A percentile compares a stretch with the other conserved stretches of the same genome.
phyloP scores from a whole-genome alignment of 805 yeast species.

The Candida krabiensis region DNA sequence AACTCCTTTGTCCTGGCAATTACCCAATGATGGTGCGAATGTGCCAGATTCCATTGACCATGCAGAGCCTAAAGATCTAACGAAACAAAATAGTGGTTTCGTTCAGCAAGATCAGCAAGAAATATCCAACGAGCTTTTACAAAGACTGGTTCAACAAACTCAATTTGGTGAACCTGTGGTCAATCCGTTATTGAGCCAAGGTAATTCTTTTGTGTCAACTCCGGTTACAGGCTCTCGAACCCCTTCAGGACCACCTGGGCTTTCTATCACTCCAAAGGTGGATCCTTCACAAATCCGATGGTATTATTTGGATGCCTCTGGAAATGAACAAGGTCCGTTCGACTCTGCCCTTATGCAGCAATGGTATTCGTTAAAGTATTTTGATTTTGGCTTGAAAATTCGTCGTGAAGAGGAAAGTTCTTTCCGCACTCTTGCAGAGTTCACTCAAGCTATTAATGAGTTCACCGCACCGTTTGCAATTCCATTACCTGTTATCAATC shows the following conservation, averaged over 20 bases:
- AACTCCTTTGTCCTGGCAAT: not conserved
- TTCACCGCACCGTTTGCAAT: conserved; percentile 59
- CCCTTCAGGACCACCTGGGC: conserved; percentile 17
- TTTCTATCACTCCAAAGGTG: conserved; percentile 12
- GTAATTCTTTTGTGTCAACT: conserved; percentile 6
- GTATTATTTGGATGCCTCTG: conserved; percentile 72
- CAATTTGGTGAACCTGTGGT: conserved; percentile 6
- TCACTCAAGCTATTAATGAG: conserved; percentile 50
- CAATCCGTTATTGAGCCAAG: conserved; percentile 4
- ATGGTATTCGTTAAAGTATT: conserved; percentile 67
- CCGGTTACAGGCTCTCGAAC: conserved; percentile 4
- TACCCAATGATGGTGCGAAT: not conserved
- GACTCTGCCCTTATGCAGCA: conserved; percentile 70
- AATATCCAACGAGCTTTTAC: conserved; percentile 7
- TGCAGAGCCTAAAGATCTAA: conserved; percentile 3
- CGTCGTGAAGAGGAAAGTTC: conserved; percentile 56
- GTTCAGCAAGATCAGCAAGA: conserved; percentile 6
- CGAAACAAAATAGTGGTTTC: conserved; percentile 17
- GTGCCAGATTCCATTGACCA: not conserved
- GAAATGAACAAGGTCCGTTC: conserved; percentile 81
- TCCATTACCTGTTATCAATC: conserved; percentile 44
- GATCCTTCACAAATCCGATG: conserved; percentile 48
- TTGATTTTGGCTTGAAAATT: conserved; percentile 52
- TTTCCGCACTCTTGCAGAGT: conserved; percentile 52
- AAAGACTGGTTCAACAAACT: conserved; percentile 6